phyloP scores from a whole-genome alignment of 805 yeast species.

The Grigorovia transvaalensis region DNA sequence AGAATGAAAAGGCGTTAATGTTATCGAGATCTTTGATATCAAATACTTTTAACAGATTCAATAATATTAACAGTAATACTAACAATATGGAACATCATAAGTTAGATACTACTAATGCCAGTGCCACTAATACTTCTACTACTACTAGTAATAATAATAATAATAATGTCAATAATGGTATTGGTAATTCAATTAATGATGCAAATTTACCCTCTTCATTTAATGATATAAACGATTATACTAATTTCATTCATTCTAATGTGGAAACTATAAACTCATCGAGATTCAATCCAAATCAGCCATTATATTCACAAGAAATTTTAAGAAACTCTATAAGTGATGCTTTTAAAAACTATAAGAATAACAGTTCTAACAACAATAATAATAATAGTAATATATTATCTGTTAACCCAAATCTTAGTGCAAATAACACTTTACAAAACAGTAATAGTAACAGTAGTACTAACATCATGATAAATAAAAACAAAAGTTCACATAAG shows the following conservation, averaged over 20 bases:
- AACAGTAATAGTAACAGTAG: neutral
- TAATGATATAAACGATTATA: neutral
- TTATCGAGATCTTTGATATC: neutral
- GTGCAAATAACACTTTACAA: neutral
- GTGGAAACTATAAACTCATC: neutral
- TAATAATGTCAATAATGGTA: neutral
- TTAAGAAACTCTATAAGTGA: neutral
- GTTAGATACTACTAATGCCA: neutral
- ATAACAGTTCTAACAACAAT: neutral
- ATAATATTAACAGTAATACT: neutral
- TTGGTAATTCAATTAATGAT: neutral
- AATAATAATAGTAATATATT: neutral
- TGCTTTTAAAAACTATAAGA: neutral
- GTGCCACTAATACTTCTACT: neutral
- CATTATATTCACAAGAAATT: conserved; percentile 4
- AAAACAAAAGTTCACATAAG: conserved; percentile 28
- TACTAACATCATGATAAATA: neutral
- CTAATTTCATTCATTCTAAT: neutral
- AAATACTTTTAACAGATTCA: neutral
- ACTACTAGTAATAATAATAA: neutral
- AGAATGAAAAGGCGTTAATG: conserved; percentile 1
- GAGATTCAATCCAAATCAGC: neutral
- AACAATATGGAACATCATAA: neutral
- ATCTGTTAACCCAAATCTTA: neutral
- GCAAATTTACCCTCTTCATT: neutral